Base-by-base conservation (phyloP, 2,329 filamentous ascomycete genomes). In the Pestalotiopsis sp. region DNA sequence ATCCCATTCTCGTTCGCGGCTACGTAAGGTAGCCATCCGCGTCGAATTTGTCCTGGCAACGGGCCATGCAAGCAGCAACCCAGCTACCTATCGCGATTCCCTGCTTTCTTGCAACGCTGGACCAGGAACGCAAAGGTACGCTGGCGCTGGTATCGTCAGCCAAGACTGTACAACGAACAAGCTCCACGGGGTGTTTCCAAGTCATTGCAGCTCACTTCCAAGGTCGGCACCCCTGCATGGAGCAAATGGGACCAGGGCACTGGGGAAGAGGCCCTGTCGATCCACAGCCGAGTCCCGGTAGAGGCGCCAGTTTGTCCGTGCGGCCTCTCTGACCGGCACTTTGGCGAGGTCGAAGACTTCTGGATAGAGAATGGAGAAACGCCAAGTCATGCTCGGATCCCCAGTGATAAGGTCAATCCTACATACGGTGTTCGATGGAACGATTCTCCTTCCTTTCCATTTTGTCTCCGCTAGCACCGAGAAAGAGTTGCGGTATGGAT, bases 51-150 rank as follows among this genome's bases (percentile, higher is more conserved):
- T 52, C 62, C 38, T 65, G 39, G 62, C 62, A 65, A 52, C 41
- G 12, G 23, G 38, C 27, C 17, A 52, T 49, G 31, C 41, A 52
- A 23, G 38, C 62, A 45, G 62, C 4, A 45, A 9, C 23, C 41
- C 38, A 25, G 27, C 12, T 9, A 52, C 62, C 12, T 52, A 65
- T 3, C 60, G 38, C 31, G 41, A 17, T 65, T 65, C 62, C 62
- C 27, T 65, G 62, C 62, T 65, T 65, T 65, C n/a, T 36, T 65
- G 62, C 41, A 36, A 65, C 62, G 62, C 41, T 45, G 57, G 20
- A 36, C 62, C 62, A 65, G 41, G 41, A 36, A 41, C 62, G 39
- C 38, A 63, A 36, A 63, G 38, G 38, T 63, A 31, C 31, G 31
- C 6, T 36, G 38, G 17, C n/a, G 31, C 62, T 9, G 39, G 59